These are phyloP conservation scores for Candida xiaguanensis DNA, from an alignment of 805 yeast species.

Conservation along the genomic window DNA sequence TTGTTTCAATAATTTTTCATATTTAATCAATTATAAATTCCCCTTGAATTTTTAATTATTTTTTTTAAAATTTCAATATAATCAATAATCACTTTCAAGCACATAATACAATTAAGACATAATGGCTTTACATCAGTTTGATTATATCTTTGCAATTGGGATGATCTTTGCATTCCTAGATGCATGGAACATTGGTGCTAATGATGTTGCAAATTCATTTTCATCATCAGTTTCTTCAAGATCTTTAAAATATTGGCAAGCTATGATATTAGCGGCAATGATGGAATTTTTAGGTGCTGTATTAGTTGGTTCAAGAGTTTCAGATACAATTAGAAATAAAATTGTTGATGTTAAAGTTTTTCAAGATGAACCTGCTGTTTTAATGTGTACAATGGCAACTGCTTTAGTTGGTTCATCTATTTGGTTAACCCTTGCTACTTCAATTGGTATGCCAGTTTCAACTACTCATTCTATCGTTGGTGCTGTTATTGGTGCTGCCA, in stretches of 20 bases:
- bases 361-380: slow-evolving; percentile 57
- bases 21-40: too few species aligned
- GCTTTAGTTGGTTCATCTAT: slow-evolving; percentile 70
- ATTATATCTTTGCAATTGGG: slow-evolving; percentile 66
- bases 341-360: slow-evolving; percentile 53
- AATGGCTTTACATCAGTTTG: slow-evolving; percentile 53
- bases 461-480: slow-evolving; percentile 80
- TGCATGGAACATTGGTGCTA: slow-evolving; percentile 79
- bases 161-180: slow-evolving; percentile 71
- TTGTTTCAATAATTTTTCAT: too few species aligned
- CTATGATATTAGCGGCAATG: slow-evolving; percentile 65
- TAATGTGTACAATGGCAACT: slow-evolving; percentile 72
- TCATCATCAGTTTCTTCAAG: slow-evolving; percentile 74
- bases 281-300: slow-evolving; percentile 76
- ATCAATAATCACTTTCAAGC: too few species aligned
- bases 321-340: slow-evolving; percentile 67
- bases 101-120: too few species aligned
- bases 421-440: slow-evolving; percentile 68
- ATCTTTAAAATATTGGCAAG: slow-evolving; percentile 69
- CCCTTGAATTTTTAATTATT: too few species aligned
- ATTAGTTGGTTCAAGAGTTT: slow-evolving; percentile 68
- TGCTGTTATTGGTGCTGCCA: slow-evolving; percentile 69
- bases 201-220: slow-evolving; percentile 78
- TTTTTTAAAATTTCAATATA: too few species aligned
- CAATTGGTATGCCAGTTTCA: slow-evolving; percentile 72